A percentile compares a stretch with the other conserved stretches of the same genome.
phyloP scores from a whole-genome alignment of 2,329 filamentous ascomycete species.

The Penicillium sp. region DNA sequence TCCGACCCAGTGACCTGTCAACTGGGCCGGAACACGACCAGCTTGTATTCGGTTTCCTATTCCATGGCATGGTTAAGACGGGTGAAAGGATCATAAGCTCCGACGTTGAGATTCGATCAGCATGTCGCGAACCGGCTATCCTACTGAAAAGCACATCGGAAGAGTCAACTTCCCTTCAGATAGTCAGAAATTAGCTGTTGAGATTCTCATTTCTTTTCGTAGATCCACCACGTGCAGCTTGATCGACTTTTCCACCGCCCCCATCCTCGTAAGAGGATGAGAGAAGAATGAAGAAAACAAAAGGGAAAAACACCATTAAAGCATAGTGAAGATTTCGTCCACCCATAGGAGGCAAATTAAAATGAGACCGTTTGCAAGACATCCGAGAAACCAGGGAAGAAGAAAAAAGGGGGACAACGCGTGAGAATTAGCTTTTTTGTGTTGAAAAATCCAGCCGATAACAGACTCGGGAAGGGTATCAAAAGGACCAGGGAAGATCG shows the following conservation, averaged over 20 bases:
- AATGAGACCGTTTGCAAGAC: slow-evolving; percentile 17
- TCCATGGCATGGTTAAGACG: background rate
- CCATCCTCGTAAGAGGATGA: slow-evolving; percentile 5
- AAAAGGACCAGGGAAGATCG: slow-evolving; percentile 38
- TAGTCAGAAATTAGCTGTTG: background rate
- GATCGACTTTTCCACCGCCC: slow-evolving; percentile 8
- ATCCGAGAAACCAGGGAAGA: slow-evolving; percentile 12
- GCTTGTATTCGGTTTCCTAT: background rate
- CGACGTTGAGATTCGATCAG: background rate
- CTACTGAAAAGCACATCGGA: background rate
- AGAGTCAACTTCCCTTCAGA: background rate
- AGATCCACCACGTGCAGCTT: background rate
- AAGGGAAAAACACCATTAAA: slow-evolving; percentile 24
- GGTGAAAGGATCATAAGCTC: background rate
- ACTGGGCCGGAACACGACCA: slow-evolving; percentile 1
- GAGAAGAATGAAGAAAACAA: slow-evolving; percentile 9
- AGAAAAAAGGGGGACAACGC: slow-evolving; percentile 1
- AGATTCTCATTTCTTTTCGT: background rate
- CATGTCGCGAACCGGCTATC: background rate
- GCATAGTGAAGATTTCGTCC: slow-evolving; percentile 24
- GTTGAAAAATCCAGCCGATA: slow-evolving; percentile 31
- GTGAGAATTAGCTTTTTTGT: slow-evolving; percentile 26
- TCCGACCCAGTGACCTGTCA: slow-evolving; percentile 1
- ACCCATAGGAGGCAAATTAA: slow-evolving; percentile 25
- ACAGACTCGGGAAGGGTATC: slow-evolving; percentile 42